Evolutionary conservation across 192 early-diverging fungal species (phyloP).

Genomic region (Chytriomyces hyalinus): DNA sequence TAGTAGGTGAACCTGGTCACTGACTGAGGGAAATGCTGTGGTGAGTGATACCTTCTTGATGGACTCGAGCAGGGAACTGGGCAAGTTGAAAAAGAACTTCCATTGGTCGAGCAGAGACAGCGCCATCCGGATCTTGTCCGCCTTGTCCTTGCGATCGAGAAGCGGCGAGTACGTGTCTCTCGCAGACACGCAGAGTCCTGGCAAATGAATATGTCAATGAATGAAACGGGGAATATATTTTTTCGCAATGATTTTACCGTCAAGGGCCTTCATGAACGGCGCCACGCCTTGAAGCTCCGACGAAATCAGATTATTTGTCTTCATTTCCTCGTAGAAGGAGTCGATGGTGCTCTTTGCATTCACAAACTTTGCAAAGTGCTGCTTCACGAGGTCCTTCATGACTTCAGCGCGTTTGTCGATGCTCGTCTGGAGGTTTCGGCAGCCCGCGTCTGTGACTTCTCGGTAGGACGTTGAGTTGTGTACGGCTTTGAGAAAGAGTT

Average conservation of each 20-base stretch:
- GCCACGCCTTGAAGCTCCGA: slow-evolving; percentile 81
- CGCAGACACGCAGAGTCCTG: slow-evolving; percentile 70
- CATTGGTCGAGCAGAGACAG: slow-evolving; percentile 92
- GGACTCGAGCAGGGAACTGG: slow-evolving; percentile 81
- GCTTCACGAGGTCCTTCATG: slow-evolving; percentile 87
- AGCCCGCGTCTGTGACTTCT: slow-evolving; percentile 75
- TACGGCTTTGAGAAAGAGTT: slow-evolving; percentile 77
- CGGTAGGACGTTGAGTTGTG: slow-evolving; percentile 86
- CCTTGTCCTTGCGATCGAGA: slow-evolving; percentile 79
- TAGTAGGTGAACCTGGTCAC: too few species aligned
- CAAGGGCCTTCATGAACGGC: slow-evolving; percentile 69
- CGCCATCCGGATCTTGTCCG: slow-evolving; percentile 89
- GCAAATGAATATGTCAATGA: slow-evolving; percentile 13
- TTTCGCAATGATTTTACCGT: slow-evolving; percentile 50
- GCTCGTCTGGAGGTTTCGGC: slow-evolving; percentile 69
- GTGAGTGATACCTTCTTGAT: slow-evolving; percentile 72
- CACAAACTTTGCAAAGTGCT: slow-evolving; percentile 97
- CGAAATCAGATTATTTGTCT: slow-evolving; percentile 78
- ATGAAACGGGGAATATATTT: slow-evolving; percentile 2
- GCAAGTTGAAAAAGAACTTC: slow-evolving; percentile 97
- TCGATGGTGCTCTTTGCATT: slow-evolving; percentile 95
- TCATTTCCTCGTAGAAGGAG: slow-evolving; percentile 88
- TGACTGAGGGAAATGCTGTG: not conserved
- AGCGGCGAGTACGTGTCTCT: slow-evolving; percentile 86
- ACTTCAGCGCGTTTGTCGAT: slow-evolving; percentile 86